Evolutionary conservation across 2,329 filamentous ascomycete genomes (phyloP).

Genomic region (Zarea fungicola): DNA sequence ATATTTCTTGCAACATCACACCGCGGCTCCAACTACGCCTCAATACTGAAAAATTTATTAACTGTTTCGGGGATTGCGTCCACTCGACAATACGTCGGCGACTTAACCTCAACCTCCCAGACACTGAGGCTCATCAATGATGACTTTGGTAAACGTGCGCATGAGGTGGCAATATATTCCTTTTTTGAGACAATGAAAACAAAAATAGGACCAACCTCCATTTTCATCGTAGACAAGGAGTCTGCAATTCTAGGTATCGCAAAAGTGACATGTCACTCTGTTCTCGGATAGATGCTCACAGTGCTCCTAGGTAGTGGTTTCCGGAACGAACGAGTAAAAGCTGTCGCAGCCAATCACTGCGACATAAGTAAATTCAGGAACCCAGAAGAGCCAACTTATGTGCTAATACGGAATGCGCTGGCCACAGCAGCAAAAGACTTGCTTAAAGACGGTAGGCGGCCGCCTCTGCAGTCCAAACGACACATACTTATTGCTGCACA

Average conservation of each 20-base stretch:
- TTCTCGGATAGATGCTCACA: neutral
- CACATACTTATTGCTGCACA: neutral
- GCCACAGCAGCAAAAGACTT: conserved; percentile 16
- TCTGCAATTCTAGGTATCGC: conserved; percentile 27
- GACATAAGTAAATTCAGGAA: conserved; percentile 20
- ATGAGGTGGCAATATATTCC: conserved; percentile 25
- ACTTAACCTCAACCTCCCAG: conserved; percentile 20
- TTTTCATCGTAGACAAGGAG: conserved; percentile 26
- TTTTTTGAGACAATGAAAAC: conserved; percentile 30
- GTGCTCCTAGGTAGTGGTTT: conserved; percentile 14
- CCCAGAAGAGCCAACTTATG: conserved; percentile 23
- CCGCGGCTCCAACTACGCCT: conserved; percentile 26
- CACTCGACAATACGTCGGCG: conserved; percentile 21
- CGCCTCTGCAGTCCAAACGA: neutral
- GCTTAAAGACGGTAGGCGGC: conserved; percentile 15
- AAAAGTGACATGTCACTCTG: too few relatives aligned
- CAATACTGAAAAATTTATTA: conserved; percentile 23
- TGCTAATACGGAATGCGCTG: conserved; percentile 22
- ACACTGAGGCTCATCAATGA: conserved; percentile 27
- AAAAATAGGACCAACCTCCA: conserved; percentile 18
- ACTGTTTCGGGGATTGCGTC: conserved; percentile 15
- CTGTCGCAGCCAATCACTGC: conserved; percentile 23
- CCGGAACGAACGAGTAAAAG: conserved; percentile 20
- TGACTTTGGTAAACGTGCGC: conserved; percentile 23
- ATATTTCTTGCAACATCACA: conserved; percentile 34